These are phyloP conservation scores for Lipomyces chichibuensis DNA, from an alignment of 805 yeast genomes.

Conservation along the genomic window DNA sequence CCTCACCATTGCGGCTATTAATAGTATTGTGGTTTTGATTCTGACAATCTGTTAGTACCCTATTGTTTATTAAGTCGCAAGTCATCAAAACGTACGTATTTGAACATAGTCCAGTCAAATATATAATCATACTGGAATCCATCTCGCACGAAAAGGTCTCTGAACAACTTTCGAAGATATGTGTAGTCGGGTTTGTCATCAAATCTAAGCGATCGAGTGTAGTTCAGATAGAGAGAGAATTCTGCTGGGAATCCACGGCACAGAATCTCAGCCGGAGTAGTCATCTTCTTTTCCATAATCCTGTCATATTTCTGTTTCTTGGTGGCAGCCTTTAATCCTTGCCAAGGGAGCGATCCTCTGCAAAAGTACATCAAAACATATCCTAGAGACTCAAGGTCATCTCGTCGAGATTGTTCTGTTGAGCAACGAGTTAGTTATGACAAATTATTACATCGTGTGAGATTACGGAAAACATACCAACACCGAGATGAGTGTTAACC, in stretches of 20 bases:
- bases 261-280: conserved; percentile 80
- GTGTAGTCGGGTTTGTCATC: conserved; percentile 96
- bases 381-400: conserved; percentile 92
- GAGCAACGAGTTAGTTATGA: background rate
- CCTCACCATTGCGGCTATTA: conserved; percentile 9
- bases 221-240: conserved; percentile 82
- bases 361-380: conserved; percentile 93
- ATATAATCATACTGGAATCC: conserved; percentile 91
- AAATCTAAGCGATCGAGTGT: conserved; percentile 85
- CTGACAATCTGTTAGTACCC: background rate
- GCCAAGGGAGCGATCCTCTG: conserved; percentile 98
- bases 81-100: conserved; percentile 39
- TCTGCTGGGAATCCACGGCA: conserved; percentile 92
- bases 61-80: too few relatives aligned
- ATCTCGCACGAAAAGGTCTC: conserved; percentile 85
- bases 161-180: conserved; percentile 81
- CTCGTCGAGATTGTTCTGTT: conserved; percentile 88
- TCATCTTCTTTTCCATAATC: conserved; percentile 91
- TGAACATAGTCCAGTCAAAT: conserved; percentile 94
- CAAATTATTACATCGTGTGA: background rate
- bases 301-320: conserved; percentile 97
- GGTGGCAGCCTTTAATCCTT: conserved; percentile 94
- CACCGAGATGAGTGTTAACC: conserved; percentile 93
- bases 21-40: background rate
- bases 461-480: conserved; percentile 41